Conservation (phyloP, 768 basidiomycete species). For the Podaxis sp. region DNA sequence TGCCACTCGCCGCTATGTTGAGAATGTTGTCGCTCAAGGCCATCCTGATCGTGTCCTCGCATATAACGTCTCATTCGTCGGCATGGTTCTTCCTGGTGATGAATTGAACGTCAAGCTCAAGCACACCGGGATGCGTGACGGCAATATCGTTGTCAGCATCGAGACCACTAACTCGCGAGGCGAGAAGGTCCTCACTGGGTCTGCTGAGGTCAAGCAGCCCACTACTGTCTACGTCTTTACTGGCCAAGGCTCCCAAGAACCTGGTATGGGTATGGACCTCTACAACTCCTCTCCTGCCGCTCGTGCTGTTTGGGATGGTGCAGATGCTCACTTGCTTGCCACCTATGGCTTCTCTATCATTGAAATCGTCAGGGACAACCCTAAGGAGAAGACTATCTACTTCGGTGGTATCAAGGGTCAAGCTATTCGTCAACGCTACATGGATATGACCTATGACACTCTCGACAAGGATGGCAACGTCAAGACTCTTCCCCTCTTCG, state of each 20-base stretch:
- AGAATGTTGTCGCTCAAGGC: constrained; percentile 92
- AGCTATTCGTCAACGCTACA: constrained; percentile 97
- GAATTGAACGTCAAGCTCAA: constrained; percentile 83
- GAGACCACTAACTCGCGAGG: constrained; percentile 82
- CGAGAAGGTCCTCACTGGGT: constrained; percentile 90
- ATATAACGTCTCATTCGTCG: constrained; percentile 94
- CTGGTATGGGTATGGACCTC: constrained; percentile 99
- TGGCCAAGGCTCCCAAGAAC: constrained; percentile 97
- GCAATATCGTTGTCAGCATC: constrained; percentile 89
- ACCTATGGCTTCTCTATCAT: constrained; percentile 99
- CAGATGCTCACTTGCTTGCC: constrained; percentile 88
- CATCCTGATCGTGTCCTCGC: constrained; percentile 87
- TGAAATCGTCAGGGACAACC: constrained; percentile 98
- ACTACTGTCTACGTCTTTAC: constrained; percentile 96
- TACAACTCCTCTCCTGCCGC: constrained; percentile 93
- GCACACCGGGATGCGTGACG: constrained; percentile 89
- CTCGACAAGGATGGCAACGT: constrained; percentile 96
- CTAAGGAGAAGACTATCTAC: constrained; percentile 97
- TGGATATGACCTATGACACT: constrained; percentile 98
- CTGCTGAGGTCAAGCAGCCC: constrained; percentile 92
- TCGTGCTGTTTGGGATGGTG: constrained; percentile 95
- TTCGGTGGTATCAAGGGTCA: constrained; percentile 99
- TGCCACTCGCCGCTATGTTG: constrained; percentile 88
- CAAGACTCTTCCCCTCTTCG: constrained; percentile 94
- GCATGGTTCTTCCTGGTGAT: constrained; percentile 94